Evolutionary conservation across 768 basidiomycete species (phyloP), one percentile per base, ranked within the genome.

Genomic region (Suillus subalutaceus): DNA sequence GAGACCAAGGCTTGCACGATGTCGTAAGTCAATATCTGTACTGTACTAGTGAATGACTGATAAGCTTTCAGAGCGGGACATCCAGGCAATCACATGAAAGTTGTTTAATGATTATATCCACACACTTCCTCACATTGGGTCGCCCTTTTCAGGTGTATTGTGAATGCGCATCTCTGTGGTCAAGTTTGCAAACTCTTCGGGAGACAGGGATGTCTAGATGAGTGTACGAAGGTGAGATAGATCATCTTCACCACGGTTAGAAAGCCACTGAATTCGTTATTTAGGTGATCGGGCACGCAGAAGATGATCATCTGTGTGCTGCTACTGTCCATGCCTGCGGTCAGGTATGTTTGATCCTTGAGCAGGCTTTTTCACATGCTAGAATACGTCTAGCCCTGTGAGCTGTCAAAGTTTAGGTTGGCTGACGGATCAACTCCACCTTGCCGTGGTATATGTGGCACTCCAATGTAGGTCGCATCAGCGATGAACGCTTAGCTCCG

Each of bases 241-340:
- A 61, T 40, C 13, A 55, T 4, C 63, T 57, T n/a, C 35, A 12
- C 40, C 4, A 13, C 23, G 56, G 16, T 62, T 13, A 35, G 26
- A 35, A 9, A 52, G 26, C 13, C 20, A 9, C 26, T 13, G 23
- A 37, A 13, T 6, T 18, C 18, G 9, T 37, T 18, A 18, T 35
- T 6, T 68, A 90, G 86, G 75, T 83, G 4, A 77, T 79, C 3
- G 80, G 79, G 20, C 88, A 89, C 63, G 48, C 62, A 2, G 86
- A 81, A 8, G 80, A 79, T 0, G 82, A 81, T 12, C 89, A 89
- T 68, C 65, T 82, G 59, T 90, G 88, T 68, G 81, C 86, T 0
- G 85, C 86, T 4, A 72, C 76, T 26, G 69, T 81, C 0, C 89
- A 90, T 66, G 81, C 81, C 46, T 90, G 89, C 63, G 88, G 86